Base-by-base conservation (phyloP, 1,284 basidiomycete genomes). In the Microbotryum intermedium region DNA sequence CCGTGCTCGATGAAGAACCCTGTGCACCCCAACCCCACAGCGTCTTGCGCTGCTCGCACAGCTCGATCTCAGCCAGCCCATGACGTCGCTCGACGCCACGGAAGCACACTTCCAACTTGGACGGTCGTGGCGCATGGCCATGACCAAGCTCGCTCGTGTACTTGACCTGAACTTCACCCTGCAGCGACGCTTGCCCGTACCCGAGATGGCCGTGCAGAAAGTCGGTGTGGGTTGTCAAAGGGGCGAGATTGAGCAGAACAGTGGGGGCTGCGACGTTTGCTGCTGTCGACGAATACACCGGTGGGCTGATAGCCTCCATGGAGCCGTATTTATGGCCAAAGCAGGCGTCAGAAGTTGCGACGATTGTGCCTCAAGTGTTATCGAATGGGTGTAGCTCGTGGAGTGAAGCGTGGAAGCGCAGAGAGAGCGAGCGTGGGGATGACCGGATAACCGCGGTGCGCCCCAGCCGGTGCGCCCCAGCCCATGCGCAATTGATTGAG, bases 1-100 rank as follows among this genome's bases (percentile, higher is more conserved):
- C 45, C 28, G 45, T 46, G 7, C 29, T 13, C 0, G 44, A 51
- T 20, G 9, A 53, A 59, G 23, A 29, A 52, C 6, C 59, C 56
- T 10, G 55, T 13, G 60, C 60, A 13, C 54, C 57, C 4, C 48
- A 43, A 5, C 61, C 59, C 65, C 65, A 67, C 1, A 67, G 21
- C 16, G 60, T 51, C 18, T 49, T 13, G 5, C 9, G 25, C 30
- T 62, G 60, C 74, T 83, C 25, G 79, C 84, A 45, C 86, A 90
- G 73, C 76, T 90, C 63, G 88, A 88, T 74, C 76, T 89, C 47
- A 75, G 88, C 39, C 82, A 83, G 39, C 74, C 51, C 51, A 0
- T 44, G 23, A 4, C 39, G 39, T 6, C 52, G 47, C 42, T 67
- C 63, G 55, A 62, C 44, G 20, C 65, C 65, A 1, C 42, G 25